Base-by-base conservation (phyloP, 116 monocot species). In the Cymodocea nodosa region DNA sequence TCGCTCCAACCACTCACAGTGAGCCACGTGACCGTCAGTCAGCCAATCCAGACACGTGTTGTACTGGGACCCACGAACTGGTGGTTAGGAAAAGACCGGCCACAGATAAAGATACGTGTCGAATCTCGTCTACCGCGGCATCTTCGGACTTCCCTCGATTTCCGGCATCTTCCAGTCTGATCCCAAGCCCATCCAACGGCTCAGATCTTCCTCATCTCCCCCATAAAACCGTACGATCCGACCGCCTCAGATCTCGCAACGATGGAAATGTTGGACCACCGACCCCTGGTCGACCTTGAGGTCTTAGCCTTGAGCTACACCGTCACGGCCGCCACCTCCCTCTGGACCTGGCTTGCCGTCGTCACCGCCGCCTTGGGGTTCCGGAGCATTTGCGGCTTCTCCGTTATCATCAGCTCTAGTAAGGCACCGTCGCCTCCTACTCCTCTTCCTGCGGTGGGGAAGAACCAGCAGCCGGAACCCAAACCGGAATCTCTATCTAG, bases 301-400 rank as follows among this genome's bases (percentile, higher is more conserved):
- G 75, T 56, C 55, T 19, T 75, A 50, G 60, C 35, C 17, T 68
- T 71, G 56, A 58, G 53, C 68, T 65, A 71, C 66, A 51, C 63
- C 44, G 58, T 62, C 18, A 65, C 68, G 11, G 60, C 70, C 18
- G 68, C 11, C 22, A 67, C 70, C n/a, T 71, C 82, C 17, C 48
- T 74, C 16, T 74, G 70, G 70, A 54, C 74, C 10, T 74, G 77
- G 62, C 70, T 82, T 30, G 82, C 77, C 63, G 68, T 74, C 55
- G 53, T 74, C 78, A 72, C 75, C 65, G 82, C 78, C 39, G 78
- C 75, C 49, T 1, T 82, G 54, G 67, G 74, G 55, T 63, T 78
- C 60, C 72, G 82, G 75, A 60, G 74, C 60, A 62, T 77, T 61
- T 50, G 70, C 12, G 20, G 71, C 53, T 58, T 60, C 54, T 59